Evolutionary conservation across 371 early-diverging fungal genomes (phyloP).

Genomic region (Synchytrium microbalum): DNA sequence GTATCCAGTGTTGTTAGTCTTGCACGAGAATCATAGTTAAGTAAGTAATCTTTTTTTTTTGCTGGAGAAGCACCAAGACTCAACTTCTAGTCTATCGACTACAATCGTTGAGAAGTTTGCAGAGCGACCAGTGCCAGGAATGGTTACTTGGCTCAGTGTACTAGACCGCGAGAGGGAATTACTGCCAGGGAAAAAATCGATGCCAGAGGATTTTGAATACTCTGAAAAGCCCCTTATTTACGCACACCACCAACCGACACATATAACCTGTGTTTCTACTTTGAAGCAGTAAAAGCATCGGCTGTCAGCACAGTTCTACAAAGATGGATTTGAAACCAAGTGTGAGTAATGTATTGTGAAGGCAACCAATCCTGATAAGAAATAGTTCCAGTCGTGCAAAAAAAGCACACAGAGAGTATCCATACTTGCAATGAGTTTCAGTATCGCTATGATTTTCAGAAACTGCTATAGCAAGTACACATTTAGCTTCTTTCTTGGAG

Average conservation of each 20-base stretch:
- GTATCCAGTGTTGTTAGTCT: slow-evolving; percentile 42
- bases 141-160: slow-evolving; percentile 67
- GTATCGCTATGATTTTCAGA: slow-evolving; percentile 80
- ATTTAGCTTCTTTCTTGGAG: slow-evolving; percentile 64
- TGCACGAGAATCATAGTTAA: background rate
- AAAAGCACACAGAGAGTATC: slow-evolving; percentile 2
- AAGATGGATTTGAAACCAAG: background rate
- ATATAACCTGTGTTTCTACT: slow-evolving; percentile 51
- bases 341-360: slow-evolving; percentile 2
- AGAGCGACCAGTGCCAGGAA: slow-evolving; percentile 70
- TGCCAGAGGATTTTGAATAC: slow-evolving; percentile 29
- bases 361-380: background rate
- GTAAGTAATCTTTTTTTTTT: background rate
- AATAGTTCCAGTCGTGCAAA: background rate
- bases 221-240: slow-evolving; percentile 69
- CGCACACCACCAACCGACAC: slow-evolving; percentile 81
- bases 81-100: slow-evolving; percentile 66
- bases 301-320: slow-evolving; percentile 54
- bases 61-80: too few species aligned
- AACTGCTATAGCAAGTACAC: slow-evolving; percentile 66
- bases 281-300: slow-evolving; percentile 50
- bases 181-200: background rate
- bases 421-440: slow-evolving; percentile 55
- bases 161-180: slow-evolving; percentile 23
- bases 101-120: slow-evolving; percentile 56